Conservation (phyloP, 768 basidiomycete genomes). For the Pleurotus sapidus region DNA sequence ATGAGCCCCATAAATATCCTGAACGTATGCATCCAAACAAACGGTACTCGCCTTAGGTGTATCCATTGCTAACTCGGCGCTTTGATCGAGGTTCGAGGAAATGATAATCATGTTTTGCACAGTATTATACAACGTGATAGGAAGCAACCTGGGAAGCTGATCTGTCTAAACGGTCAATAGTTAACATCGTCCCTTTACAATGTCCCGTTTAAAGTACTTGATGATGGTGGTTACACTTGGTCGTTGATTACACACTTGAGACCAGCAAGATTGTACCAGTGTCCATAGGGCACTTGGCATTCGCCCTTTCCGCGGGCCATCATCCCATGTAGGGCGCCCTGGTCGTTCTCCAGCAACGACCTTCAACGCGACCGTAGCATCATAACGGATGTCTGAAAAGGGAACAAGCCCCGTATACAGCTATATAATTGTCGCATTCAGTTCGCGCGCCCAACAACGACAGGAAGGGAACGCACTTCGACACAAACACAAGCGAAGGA, state of each 20-base stretch:
- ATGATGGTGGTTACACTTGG: conserved; percentile 3
- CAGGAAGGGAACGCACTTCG: conserved; percentile 19
- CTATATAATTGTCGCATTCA: background rate
- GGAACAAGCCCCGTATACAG: conserved; percentile 7
- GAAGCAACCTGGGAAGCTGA: background rate
- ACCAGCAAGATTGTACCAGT: conserved; percentile 8
- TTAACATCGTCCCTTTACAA: conserved; percentile 2
- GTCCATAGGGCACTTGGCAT: conserved; percentile 6
- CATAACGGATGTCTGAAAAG: background rate
- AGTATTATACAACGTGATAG: background rate
- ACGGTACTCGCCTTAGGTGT: too few relatives aligned
- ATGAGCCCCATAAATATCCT: too few relatives aligned
- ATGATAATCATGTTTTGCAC: background rate
- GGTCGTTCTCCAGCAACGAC: conserved; percentile 6
- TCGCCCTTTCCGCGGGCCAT: background rate
- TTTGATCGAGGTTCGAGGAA: background rate
- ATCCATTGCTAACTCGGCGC: background rate
- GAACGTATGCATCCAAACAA: too few relatives aligned
- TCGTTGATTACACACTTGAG: background rate
- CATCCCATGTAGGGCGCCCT: background rate
- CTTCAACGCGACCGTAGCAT: conserved; percentile 2
- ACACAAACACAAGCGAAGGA: conserved; percentile 30
- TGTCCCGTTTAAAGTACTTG: conserved; percentile 6
- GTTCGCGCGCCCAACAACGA: background rate
- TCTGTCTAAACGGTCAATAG: background rate